Base-by-base conservation (phyloP, 2,329 filamentous ascomycete genomes). In the Fusarium floridanum region DNA sequence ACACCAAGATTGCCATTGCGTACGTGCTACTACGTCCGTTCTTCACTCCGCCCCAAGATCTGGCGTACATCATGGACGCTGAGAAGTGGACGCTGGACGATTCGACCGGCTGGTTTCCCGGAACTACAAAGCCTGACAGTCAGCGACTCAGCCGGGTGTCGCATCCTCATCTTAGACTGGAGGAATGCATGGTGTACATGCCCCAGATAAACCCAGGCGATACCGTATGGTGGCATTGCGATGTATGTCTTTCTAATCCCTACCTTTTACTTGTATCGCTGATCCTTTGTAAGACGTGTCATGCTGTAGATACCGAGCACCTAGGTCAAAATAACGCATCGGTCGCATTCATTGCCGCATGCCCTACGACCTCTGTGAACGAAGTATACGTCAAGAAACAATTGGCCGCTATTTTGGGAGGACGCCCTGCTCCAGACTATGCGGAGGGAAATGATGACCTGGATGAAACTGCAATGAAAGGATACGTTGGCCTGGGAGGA, bases 271-370 rank as follows among this genome's bases (percentile, higher is more conserved):
- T 53, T 53, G 16, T 29, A 14, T n/a, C 20, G 16, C 24, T 53
- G 10, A 55, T 10, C 6, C 10, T 1, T 24, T 20, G 10, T 6
- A 37, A 82, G 80, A 77, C 83, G 41, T 81, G 81, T 39, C 83
- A 85, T 64, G 83, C 83, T 2, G 83, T 85, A n/a, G 83, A 85
- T 57, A 78, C 81, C 1, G 82, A 83, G 62, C 82, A 84, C 61
- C 66, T 75, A 2, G 83, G 83, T 7, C 68, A 75, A 8, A 64
- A 78, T 20, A 80, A 82, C 48, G 78, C 82, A 4, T 80, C 76
- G 22, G 83, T 84, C 0, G 79, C 78, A 0, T 84, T 83, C 66
- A 80, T 84, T 29, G 80, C 83, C 3, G 81, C 83, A 3, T 81
- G 80, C 11, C 83, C 83, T 0, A 79, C 81, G 6, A 84, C 83